These are phyloP conservation scores for Chalciporus sp. DNA, from an alignment of 1,284 basidiomycete species.

Conservation along the genomic window DNA sequence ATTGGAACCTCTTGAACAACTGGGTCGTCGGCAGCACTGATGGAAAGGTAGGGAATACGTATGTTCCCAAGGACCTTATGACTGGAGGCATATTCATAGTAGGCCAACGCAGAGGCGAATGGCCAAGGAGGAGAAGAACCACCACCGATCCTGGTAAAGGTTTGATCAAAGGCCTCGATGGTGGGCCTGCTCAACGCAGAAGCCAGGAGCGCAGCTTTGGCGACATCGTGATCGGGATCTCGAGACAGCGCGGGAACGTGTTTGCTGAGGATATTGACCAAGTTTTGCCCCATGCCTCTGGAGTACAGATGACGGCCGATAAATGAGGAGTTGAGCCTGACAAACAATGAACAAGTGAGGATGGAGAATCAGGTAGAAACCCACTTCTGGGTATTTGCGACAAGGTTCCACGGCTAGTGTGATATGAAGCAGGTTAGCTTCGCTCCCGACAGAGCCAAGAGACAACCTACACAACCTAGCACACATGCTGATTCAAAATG, in stretches of 20 bases:
- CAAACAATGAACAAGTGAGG: constrained; percentile 10
- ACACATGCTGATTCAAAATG: constrained; percentile 79
- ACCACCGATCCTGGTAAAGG: constrained; percentile 75
- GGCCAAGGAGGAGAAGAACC: constrained; percentile 83
- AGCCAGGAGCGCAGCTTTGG: constrained; percentile 48
- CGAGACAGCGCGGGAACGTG: constrained; percentile 55
- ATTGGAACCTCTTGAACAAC: constrained; percentile 70
- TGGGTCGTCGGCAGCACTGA: constrained; percentile 93
- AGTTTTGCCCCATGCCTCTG: constrained; percentile 80
- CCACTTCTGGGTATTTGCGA: constrained; percentile 59
- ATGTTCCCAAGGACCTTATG: constrained; percentile 58
- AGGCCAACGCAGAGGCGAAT: constrained; percentile 74
- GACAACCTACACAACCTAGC: constrained; percentile 71
- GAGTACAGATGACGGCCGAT: constrained; percentile 79
- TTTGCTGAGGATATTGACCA: constrained; percentile 66
- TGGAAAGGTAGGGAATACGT: constrained; percentile 73
- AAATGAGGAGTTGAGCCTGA: constrained; percentile 64
- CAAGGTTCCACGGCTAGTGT: constrained; percentile 76
- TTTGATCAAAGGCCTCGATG: constrained; percentile 63
- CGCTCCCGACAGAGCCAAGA: constrained; percentile 8
- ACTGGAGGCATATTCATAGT: constrained; percentile 77
- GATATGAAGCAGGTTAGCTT: constrained; percentile 13
- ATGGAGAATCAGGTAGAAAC: constrained; percentile 23
- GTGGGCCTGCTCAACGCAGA: constrained; percentile 54
- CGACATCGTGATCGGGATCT: constrained; percentile 53